phyloP scores from a whole-genome alignment of 2,329 filamentous ascomycete species.

The Calonectria pseudoreteaudii region DNA sequence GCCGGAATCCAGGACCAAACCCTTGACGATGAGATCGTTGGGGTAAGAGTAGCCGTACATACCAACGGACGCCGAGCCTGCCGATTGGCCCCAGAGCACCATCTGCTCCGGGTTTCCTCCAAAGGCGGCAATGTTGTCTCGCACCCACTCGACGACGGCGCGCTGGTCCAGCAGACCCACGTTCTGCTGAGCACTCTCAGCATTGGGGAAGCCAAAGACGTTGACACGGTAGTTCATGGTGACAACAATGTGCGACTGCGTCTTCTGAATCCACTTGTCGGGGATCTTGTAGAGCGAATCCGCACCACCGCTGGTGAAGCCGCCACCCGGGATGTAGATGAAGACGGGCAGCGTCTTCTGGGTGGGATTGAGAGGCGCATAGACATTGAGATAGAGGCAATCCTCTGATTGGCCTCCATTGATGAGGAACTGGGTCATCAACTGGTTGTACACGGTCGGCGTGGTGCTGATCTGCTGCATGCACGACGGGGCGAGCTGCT shows the following conservation, averaged over 20 bases:
- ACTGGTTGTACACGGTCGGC: conserved; percentile 51
- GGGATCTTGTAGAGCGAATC: conserved; percentile 65
- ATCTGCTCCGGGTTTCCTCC: conserved; percentile 40
- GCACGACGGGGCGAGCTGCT: conserved; percentile 45
- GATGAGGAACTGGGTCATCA: conserved; percentile 54
- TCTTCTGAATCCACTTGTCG: conserved; percentile 36
- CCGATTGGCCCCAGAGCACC: conserved; percentile 43
- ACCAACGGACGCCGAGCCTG: conserved; percentile 51
- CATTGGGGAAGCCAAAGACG: conserved; percentile 53
- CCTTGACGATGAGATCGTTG: conserved; percentile 60
- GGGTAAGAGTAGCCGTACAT: conserved; percentile 60
- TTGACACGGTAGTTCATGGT: conserved; percentile 58
- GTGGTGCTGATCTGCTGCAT: conserved; percentile 37
- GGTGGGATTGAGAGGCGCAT: conserved; percentile 41
- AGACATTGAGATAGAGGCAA: conserved; percentile 50
- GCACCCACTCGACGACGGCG: conserved; percentile 40
- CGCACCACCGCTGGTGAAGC: conserved; percentile 53
- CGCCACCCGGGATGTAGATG: conserved; percentile 50
- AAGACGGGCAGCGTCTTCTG: conserved; percentile 35
- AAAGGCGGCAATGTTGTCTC: conserved; percentile 42
- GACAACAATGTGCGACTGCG: conserved; percentile 56
- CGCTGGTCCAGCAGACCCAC: conserved; percentile 39
- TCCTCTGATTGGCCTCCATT: conserved; percentile 49
- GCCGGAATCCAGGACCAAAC: conserved; percentile 56
- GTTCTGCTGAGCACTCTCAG: conserved; percentile 36